A percentile compares a stretch with the other conserved stretches of the same genome.
phyloP scores from a whole-genome alignment of 108 stramenopile species.

The Schizochytrium sp. region DNA sequence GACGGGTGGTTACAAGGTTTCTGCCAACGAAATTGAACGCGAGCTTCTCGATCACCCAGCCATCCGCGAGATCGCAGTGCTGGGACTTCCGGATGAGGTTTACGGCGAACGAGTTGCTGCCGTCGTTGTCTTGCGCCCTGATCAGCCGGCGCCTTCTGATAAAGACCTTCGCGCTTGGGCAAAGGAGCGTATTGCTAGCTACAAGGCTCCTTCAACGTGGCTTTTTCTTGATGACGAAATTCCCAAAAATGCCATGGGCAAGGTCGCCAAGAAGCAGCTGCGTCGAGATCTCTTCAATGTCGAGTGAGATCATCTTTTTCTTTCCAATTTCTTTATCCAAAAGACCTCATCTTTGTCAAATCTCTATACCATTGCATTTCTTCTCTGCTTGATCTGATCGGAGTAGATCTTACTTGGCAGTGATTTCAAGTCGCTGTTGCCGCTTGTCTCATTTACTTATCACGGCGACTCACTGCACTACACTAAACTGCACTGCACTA shows the following conservation, averaged over 20 bases:
- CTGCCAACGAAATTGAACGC: slow-evolving; percentile 31
- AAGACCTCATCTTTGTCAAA: too few relatives aligned
- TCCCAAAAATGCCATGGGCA: slow-evolving; percentile 64
- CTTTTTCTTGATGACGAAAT: slow-evolving; percentile 40
- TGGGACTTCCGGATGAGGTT: not conserved
- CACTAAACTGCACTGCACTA: too few relatives aligned
- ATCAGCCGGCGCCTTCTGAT: not conserved
- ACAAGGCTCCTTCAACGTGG: slow-evolving; percentile 41
- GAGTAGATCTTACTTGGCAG: too few relatives aligned
- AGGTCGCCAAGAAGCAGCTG: slow-evolving; percentile 60
- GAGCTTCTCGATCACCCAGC: slow-evolving; percentile 8
- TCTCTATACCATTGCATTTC: too few relatives aligned
- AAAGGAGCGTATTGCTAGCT: slow-evolving; percentile 29
- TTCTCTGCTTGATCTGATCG: too few relatives aligned
- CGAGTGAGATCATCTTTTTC: too few relatives aligned
- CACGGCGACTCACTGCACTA: too few relatives aligned
- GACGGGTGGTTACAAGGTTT: slow-evolving; percentile 29
- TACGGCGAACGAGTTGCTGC: not conserved
- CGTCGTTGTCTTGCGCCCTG: not conserved
- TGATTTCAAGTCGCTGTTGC: too few relatives aligned
- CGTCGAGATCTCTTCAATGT: not conserved
- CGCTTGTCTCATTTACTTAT: too few relatives aligned
- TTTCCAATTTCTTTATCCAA: too few relatives aligned
- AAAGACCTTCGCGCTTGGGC: slow-evolving; percentile 43
- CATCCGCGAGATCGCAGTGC: slow-evolving; percentile 21